Conservation (phyloP, 2,329 filamentous ascomycete species). For the Fusarium sp. region DNA sequence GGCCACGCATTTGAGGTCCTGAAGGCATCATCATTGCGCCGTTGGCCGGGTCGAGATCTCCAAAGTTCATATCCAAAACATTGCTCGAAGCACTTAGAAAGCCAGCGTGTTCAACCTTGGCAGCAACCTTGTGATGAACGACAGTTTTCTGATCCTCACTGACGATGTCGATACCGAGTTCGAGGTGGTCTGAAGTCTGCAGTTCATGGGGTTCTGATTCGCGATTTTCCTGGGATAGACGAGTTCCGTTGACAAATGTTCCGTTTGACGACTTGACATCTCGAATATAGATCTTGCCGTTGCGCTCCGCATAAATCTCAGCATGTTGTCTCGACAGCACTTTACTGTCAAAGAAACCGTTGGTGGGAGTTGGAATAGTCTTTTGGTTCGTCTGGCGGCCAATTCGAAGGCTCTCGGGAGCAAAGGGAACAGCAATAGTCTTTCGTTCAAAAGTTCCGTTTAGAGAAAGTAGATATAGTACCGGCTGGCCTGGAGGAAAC, state of each 20-base stretch:
- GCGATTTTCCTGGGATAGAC: constrained; percentile 91
- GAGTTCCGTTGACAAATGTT: constrained; percentile 94
- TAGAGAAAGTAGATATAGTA: constrained; percentile 87
- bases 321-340: constrained; percentile 96
- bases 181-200: constrained; percentile 89
- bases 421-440: constrained; percentile 92
- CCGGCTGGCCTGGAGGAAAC: constrained; percentile 74
- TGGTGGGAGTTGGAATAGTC: constrained; percentile 88
- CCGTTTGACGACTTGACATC: constrained; percentile 99
- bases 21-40: constrained; percentile 78
- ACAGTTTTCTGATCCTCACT: constrained; percentile 99
- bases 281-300: constrained; percentile 93
- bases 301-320: constrained; percentile 88
- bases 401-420: constrained; percentile 93
- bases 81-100: constrained; percentile 81
- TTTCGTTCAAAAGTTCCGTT: constrained; percentile 98
- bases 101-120: constrained; percentile 95
- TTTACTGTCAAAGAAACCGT: constrained; percentile 98
- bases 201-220: constrained; percentile 97
- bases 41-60: constrained; percentile 87
- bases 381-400: constrained; percentile 98
- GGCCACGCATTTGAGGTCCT: constrained; percentile 77
- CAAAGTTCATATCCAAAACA: constrained; percentile 89
- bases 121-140: constrained; percentile 97
- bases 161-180: constrained; percentile 97